phyloP scores from a whole-genome alignment of 1,284 basidiomycete species.

The Tilletia setariae region DNA sequence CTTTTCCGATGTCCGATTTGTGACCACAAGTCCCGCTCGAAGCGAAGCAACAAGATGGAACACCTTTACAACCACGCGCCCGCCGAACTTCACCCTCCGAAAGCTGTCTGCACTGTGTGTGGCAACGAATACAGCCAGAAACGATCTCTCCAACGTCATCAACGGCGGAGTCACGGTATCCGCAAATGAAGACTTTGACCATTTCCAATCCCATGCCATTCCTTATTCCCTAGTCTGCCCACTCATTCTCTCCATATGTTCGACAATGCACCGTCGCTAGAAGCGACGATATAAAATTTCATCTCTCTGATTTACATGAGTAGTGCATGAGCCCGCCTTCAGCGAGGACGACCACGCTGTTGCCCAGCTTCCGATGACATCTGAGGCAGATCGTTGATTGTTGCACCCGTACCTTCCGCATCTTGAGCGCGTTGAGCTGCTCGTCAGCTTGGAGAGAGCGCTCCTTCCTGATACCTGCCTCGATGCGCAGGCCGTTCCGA shows the following conservation, averaged over 20 bases:
- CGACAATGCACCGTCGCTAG: neutral
- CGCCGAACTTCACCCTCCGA: neutral
- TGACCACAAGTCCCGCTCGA: neutral
- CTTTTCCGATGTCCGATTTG: neutral
- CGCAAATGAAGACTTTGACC: neutral
- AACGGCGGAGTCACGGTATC: neutral
- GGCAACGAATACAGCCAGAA: neutral
- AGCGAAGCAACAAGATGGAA: conserved; percentile 1
- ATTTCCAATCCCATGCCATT: neutral
- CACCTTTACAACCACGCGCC: neutral
- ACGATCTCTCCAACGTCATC: neutral
- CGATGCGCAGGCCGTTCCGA: conserved; percentile 53
- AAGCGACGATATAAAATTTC: neutral
- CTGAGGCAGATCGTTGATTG: conserved; percentile 83
- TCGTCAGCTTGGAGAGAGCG: conserved; percentile 71
- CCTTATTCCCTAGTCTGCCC: neutral
- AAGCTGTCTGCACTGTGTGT: neutral
- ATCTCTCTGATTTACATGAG: conserved; percentile 29
- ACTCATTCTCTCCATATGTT: neutral
- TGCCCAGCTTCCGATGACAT: conserved; percentile 90
- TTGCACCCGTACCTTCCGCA: conserved; percentile 79
- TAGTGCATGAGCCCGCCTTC: conserved; percentile 56
- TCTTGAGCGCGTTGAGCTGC: conserved; percentile 71
- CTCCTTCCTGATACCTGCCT: conserved; percentile 68
- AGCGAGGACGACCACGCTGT: conserved; percentile 82